phyloP scores from a whole-genome alignment of 257 asterid species.

The Solanum lycopersicoides region DNA sequence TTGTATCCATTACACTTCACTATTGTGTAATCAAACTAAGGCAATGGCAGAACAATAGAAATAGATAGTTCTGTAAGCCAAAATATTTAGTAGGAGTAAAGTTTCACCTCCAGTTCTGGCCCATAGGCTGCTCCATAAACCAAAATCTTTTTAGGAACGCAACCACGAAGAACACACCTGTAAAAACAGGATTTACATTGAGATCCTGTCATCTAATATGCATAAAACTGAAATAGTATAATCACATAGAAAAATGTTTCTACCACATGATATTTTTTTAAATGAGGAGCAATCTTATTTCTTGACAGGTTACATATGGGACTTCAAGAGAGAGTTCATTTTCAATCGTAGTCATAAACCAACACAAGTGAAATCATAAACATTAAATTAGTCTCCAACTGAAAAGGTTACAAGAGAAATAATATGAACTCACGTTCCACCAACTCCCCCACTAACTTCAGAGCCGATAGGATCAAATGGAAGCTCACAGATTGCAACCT shows the following conservation, averaged over 20 bases:
- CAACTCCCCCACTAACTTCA: constrained; percentile 89
- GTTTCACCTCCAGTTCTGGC: constrained; percentile 88
- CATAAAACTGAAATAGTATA: not conserved
- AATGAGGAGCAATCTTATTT: not conserved
- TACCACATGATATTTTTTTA: not conserved
- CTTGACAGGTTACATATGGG: not conserved
- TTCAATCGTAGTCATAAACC: not conserved
- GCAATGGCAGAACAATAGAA: not conserved
- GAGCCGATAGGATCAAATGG: constrained; percentile 99
- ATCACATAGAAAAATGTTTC: not conserved
- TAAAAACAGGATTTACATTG: not conserved
- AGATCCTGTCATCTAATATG: not conserved
- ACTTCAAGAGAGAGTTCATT: not conserved
- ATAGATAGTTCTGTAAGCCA: not conserved
- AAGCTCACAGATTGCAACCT: constrained; percentile 96
- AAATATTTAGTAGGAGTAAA: not conserved
- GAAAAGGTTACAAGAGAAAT: not conserved
- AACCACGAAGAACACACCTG: constrained; percentile 97
- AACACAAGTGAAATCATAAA: not conserved
- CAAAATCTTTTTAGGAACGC: constrained; percentile 98
- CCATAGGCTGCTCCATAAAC: constrained; percentile 95
- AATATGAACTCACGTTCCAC: constrained; percentile 80
- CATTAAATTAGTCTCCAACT: not conserved
- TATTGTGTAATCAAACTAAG: not conserved
- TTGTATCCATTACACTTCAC: not conserved